Percentiles rank a stretch among this genome's conserved stretches.
phyloP scores from a whole-genome alignment of 2,329 filamentous ascomycete genomes.

The Mariannaea sp. region DNA sequence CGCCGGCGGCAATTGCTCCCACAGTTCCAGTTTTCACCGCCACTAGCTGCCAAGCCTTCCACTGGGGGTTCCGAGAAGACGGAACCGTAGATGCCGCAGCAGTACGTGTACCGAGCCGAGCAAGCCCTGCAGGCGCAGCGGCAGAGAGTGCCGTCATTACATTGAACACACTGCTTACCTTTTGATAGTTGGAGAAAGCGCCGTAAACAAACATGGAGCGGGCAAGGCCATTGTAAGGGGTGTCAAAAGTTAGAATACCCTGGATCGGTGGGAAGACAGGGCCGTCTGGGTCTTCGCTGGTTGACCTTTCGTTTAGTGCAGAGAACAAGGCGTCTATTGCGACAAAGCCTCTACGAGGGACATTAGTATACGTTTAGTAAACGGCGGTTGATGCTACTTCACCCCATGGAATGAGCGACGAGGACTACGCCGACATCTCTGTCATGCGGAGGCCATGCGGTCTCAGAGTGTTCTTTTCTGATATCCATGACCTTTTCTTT shows the following conservation, averaged over 20 bases:
- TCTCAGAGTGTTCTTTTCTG: constrained; percentile 69
- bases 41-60: constrained; percentile 64
- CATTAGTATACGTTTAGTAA: background rate
- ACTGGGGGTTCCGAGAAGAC: constrained; percentile 45
- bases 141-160: constrained; percentile 59
- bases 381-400: constrained; percentile 22
- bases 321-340: constrained; percentile 80
- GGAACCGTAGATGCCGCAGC: constrained; percentile 28
- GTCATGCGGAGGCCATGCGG: constrained; percentile 77
- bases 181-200: constrained; percentile 63
- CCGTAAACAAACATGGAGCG: constrained; percentile 65
- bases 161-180: constrained; percentile 61
- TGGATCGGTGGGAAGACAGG: constrained; percentile 81
- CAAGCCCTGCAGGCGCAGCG: constrained; percentile 52
- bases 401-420: constrained; percentile 83
- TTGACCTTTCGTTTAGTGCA: constrained; percentile 66
- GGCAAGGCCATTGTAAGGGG: constrained; percentile 74
- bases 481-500: constrained; percentile 81
- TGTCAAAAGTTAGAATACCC: constrained; percentile 82
- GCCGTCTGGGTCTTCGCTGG: constrained; percentile 36
- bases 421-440: constrained; percentile 80
- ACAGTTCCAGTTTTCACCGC: constrained; percentile 83
- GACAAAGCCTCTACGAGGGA: constrained; percentile 69
- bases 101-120: constrained; percentile 34
- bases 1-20: constrained; percentile 78